A percentile compares a stretch with the other conserved stretches of the same genome.
Conservation (phyloP, 2,329 filamentous ascomycete genomes). For the Madurella fahalii region DNA sequence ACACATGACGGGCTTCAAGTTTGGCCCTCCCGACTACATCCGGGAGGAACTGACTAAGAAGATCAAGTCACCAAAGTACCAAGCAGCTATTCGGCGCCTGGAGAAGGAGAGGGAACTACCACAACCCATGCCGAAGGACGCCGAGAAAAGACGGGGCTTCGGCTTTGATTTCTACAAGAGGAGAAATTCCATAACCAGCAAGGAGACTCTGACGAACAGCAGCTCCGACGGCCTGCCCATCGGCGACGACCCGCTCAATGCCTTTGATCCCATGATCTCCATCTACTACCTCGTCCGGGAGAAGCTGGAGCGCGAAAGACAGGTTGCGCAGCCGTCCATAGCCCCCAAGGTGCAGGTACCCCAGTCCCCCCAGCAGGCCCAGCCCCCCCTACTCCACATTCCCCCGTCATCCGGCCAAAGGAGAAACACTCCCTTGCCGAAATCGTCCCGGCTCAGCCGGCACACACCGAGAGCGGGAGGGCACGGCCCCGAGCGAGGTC, state of each 20-base stretch:
- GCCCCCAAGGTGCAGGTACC: slow-evolving; percentile 23
- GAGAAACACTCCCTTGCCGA: slow-evolving; percentile 59
- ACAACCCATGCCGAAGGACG: slow-evolving; percentile 51
- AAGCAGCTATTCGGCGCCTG: slow-evolving; percentile 70
- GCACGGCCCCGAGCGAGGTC: slow-evolving; percentile 83
- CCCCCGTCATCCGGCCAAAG: slow-evolving; percentile 28
- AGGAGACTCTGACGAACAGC: slow-evolving; percentile 79
- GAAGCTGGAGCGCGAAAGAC: slow-evolving; percentile 77
- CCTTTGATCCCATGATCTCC: slow-evolving; percentile 86
- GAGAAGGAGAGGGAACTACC: slow-evolving; percentile 62
- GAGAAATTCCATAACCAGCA: slow-evolving; percentile 81
- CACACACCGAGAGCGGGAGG: slow-evolving; percentile 71
- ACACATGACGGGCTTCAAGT: slow-evolving; percentile 98
- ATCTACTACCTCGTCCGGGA: slow-evolving; percentile 96
- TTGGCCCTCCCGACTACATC: slow-evolving; percentile 82
- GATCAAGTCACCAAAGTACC: slow-evolving; percentile 93
- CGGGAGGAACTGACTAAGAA: slow-evolving; percentile 74
- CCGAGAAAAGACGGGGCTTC: slow-evolving; percentile 84
- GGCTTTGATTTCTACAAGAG: slow-evolving; percentile 96
- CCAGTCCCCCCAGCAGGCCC: slow-evolving; percentile 23
- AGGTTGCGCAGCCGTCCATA: slow-evolving; percentile 19
- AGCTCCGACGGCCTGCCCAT: slow-evolving; percentile 81
- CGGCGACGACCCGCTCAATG: slow-evolving; percentile 84
- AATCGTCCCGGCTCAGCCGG: slow-evolving; percentile 75
- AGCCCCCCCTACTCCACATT: slow-evolving; percentile 19